Evolutionary conservation across 1,284 basidiomycete genomes (phyloP).

Genomic region (Ustilago crameri): DNA sequence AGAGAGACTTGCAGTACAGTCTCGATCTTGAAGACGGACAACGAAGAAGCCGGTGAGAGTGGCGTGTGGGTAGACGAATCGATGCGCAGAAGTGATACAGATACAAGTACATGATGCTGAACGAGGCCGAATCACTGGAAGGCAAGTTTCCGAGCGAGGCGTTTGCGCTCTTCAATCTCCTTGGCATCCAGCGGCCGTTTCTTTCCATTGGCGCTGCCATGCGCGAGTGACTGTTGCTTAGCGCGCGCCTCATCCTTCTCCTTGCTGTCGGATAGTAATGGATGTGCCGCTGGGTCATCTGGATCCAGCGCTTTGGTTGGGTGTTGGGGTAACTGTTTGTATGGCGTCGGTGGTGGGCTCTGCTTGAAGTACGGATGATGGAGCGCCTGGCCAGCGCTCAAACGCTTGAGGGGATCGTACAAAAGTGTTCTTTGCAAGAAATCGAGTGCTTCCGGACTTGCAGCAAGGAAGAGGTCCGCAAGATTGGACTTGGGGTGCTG

Average conservation of each 20-base stretch:
- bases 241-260: constrained; percentile 49
- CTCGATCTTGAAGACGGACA: too few relatives aligned
- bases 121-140: constrained; percentile 21
- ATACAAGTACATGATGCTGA: constrained; percentile 9
- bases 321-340: constrained; percentile 56
- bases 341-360: constrained; percentile 56
- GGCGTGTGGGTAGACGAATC: background rate
- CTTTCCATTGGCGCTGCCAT: constrained; percentile 13
- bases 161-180: constrained; percentile 59
- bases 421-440: constrained; percentile 81
- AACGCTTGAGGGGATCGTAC: constrained; percentile 86
- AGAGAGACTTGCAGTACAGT: too few relatives aligned
- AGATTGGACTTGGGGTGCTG: constrained; percentile 81
- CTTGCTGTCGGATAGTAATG: constrained; percentile 50
- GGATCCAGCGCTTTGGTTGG: constrained; percentile 44
- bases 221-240: constrained; percentile 14
- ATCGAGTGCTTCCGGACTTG: constrained; percentile 86
- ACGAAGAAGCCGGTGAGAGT: too few relatives aligned
- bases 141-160: constrained; percentile 58
- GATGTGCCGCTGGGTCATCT: constrained; percentile 35
- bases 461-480: constrained; percentile 87
- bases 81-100: background rate
- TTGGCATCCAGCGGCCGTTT: constrained; percentile 45
- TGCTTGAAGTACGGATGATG: constrained; percentile 62
- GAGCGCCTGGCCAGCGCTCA: constrained; percentile 73